Evolutionary conservation across 2,329 filamentous ascomycete genomes (phyloP).

Genomic region (Beauveria sp.): DNA sequence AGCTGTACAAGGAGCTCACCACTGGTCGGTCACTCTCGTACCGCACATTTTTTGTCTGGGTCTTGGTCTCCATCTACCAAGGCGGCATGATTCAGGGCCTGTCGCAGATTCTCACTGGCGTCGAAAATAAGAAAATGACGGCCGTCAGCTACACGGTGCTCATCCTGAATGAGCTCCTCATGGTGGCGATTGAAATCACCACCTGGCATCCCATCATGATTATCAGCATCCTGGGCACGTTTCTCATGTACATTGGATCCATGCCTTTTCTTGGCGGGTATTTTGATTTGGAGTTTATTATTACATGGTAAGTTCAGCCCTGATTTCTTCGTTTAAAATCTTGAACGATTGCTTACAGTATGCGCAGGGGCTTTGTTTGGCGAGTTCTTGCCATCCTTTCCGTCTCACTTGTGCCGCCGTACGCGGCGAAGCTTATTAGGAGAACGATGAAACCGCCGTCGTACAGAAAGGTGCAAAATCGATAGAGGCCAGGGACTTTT

Average conservation of each 20-base stretch:
- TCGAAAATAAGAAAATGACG: constrained; percentile 69
- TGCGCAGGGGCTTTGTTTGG: constrained; percentile 72
- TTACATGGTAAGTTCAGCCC: constrained; percentile 49
- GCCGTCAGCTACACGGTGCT: constrained; percentile 87
- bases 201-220: constrained; percentile 97
- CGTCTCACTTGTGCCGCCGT: constrained; percentile 78
- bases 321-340: neutral
- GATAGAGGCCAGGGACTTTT: constrained; percentile 28
- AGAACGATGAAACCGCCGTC: constrained; percentile 84
- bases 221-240: constrained; percentile 72
- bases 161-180: constrained; percentile 87
- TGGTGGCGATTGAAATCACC: constrained; percentile 94
- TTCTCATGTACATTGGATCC: constrained; percentile 69
- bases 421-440: constrained; percentile 76
- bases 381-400: constrained; percentile 71
- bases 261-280: constrained; percentile 85
- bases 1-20: constrained; percentile 96
- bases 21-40: constrained; percentile 80
- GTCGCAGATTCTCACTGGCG: constrained; percentile 76
- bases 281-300: constrained; percentile 75
- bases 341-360: constrained; percentile 14
- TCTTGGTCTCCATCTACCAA: constrained; percentile 90
- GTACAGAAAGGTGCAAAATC: constrained; percentile 83
- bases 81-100: constrained; percentile 94
- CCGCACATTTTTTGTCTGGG: constrained; percentile 94